Conservation (phyloP, 148 eudicot genomes). For the Vaccinium darrowii region DNA sequence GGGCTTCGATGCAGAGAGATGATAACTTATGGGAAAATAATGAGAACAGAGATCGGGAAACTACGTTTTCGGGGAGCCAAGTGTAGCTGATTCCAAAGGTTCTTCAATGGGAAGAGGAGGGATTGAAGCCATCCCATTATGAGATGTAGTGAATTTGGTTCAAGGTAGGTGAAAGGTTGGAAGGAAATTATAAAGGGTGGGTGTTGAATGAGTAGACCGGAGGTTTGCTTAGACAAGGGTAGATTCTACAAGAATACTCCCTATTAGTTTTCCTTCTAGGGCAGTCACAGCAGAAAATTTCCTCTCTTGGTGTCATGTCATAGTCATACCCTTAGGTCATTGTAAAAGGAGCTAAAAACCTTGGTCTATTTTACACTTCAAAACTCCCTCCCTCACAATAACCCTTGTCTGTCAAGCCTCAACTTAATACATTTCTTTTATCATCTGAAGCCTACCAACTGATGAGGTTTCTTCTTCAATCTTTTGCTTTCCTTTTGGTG, state of each 20-base stretch:
- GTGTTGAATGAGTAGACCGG: background rate
- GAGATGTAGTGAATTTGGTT: background rate
- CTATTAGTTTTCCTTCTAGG: background rate
- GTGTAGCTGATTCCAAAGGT: conserved; percentile 39
- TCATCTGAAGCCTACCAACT: background rate
- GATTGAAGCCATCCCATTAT: conserved; percentile 55
- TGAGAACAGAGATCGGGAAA: background rate
- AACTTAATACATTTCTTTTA: background rate
- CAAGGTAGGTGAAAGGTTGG: conserved; percentile 34
- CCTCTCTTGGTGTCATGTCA: conserved; percentile 31
- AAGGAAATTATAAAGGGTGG: conserved; percentile 21
- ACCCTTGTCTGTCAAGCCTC: conserved; percentile 5
- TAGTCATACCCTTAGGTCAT: conserved; percentile 10
- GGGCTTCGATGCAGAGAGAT: background rate
- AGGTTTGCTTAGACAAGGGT: conserved; percentile 7
- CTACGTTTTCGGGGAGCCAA: conserved; percentile 26
- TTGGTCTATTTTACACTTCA: background rate
- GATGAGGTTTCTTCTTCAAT: background rate
- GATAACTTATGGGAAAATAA: background rate
- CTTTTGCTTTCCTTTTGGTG: background rate
- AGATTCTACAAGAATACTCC: conserved; percentile 17
- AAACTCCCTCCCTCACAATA: background rate
- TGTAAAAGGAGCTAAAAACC: background rate
- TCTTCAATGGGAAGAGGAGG: conserved; percentile 51
- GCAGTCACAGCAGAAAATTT: background rate